Evolutionary conservation across 441 rosid species (phyloP).

Genomic region (Adansonia madagascariensis): DNA sequence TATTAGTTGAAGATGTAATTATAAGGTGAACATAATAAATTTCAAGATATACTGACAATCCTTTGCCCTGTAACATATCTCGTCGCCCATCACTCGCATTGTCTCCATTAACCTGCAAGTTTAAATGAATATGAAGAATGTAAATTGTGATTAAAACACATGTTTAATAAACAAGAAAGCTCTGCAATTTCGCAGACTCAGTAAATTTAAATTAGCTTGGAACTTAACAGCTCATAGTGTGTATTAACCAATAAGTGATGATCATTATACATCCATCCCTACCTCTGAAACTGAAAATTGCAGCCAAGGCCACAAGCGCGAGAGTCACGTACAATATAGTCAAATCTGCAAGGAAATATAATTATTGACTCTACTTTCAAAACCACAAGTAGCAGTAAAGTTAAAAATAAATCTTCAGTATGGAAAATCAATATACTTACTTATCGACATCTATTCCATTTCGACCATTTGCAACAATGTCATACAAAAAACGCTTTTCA

Average conservation of each 20-base stretch:
- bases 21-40: constrained; percentile 14
- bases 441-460: constrained; percentile 79
- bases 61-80: constrained; percentile 69
- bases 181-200: not conserved
- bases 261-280: not conserved
- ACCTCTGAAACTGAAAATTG: constrained; percentile 68
- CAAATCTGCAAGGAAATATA: constrained; percentile 50
- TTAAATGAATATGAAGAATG: constrained; percentile 21
- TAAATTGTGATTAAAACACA: not conserved
- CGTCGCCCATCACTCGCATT: constrained; percentile 67
- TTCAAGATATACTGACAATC: constrained; percentile 58
- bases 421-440: constrained; percentile 38
- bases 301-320: constrained; percentile 71
- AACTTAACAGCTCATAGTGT: not conserved
- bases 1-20: constrained; percentile 26
- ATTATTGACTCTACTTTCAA: constrained; percentile 20
- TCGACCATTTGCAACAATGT: constrained; percentile 78
- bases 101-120: constrained; percentile 63
- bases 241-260: not conserved
- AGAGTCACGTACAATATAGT: constrained; percentile 68
- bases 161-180: constrained; percentile 9
- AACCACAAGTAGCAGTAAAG: constrained; percentile 9
- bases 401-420: not conserved
- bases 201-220: not conserved
- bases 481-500: constrained; percentile 55